Percentiles rank a stretch among this genome's conserved stretches.
Conservation (phyloP, 768 basidiomycete species). For the Artomyces pyxidatus region DNA sequence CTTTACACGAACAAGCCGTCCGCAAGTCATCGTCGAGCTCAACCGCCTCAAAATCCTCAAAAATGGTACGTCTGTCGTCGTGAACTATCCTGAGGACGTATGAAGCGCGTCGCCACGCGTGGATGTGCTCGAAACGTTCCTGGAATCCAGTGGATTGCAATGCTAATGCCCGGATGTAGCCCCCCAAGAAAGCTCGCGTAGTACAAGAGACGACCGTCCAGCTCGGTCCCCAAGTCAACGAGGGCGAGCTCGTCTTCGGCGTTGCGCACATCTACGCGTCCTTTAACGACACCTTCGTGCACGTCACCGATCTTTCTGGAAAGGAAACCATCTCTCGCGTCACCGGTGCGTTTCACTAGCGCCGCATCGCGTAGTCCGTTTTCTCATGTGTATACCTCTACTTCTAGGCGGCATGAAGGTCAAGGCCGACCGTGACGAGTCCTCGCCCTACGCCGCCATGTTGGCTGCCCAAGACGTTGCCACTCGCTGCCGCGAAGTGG, state of each 20-base stretch:
- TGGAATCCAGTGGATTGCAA: slow-evolving; percentile 38
- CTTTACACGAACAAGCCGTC: background rate
- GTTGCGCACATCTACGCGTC: slow-evolving; percentile 99
- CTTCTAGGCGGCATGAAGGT: slow-evolving; percentile 94
- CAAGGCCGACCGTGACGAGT: slow-evolving; percentile 99
- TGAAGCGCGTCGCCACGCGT: background rate
- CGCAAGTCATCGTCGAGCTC: background rate
- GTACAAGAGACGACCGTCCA: slow-evolving; percentile 80
- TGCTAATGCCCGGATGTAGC: slow-evolving; percentile 55
- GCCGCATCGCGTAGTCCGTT: background rate
- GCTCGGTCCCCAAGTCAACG: slow-evolving; percentile 92
- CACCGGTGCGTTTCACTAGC: slow-evolving; percentile 52
- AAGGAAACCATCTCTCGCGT: slow-evolving; percentile 99
- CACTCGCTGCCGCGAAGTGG: slow-evolving; percentile 93
- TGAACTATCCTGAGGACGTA: background rate
- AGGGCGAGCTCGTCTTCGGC: slow-evolving; percentile 96
- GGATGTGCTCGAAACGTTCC: background rate
- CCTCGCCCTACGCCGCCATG: slow-evolving; percentile 96
- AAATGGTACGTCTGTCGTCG: slow-evolving; percentile 5
- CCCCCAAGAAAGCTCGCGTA: slow-evolving; percentile 77
- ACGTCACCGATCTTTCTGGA: slow-evolving; percentile 97
- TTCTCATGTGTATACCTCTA: background rate
- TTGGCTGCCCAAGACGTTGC: slow-evolving; percentile 98
- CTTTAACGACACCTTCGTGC: slow-evolving; percentile 99
- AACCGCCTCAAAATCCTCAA: background rate